Base-by-base conservation (phyloP, 148 eudicot genomes). In the Talinum fruticosum region DNA sequence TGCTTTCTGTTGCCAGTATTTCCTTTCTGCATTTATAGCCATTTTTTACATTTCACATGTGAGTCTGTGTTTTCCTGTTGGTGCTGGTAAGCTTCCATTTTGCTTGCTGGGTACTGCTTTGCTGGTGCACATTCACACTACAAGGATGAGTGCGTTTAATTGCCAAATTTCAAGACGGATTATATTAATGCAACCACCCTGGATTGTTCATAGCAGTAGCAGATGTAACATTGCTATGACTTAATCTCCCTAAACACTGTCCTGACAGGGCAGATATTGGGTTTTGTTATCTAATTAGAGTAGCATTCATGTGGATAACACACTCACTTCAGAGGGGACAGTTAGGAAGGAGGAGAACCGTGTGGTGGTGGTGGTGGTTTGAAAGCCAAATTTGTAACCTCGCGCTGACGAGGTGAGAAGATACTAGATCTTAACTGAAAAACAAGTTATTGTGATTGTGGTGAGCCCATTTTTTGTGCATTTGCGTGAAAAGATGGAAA, bases 401-500 rank as follows among this genome's bases (percentile, higher is more conserved):
- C 53, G 16, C 8, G 12, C 15, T 10, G 15, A 47, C 16, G 3
- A 47, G 14, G 53, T 47, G 53, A 47, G 1, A 12, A 10, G 1
- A 10, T 3, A 32, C 10, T 47, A 49, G 38, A 19, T 49, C 19
- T 49, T 19, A 33, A 74, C 6, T 73, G 35, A 57, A 54, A 6
- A 7, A 19, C 23, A 45, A 28, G 1, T 24, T 2, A 61, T 57
- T 21, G 57, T 29, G 8, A 65, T 66, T 62, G 29, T 67, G 66
- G 44, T 19, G 24, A 8, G 72, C 78, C 8, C 54, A 67, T 57
- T 29, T 44, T 37, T 44, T 29, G 69, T 44, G 51, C 30, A 29
- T 79, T 75, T 75, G 75, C 5, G 44, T 59, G 59, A 24, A 70
- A 70, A 75, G 64, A 30, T 76, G 83, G 61, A 72, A 76, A 70